These are phyloP conservation scores for Ascochyta clinopodiicola DNA, from an alignment of 2,329 filamentous ascomycete species.

Conservation along the genomic window DNA sequence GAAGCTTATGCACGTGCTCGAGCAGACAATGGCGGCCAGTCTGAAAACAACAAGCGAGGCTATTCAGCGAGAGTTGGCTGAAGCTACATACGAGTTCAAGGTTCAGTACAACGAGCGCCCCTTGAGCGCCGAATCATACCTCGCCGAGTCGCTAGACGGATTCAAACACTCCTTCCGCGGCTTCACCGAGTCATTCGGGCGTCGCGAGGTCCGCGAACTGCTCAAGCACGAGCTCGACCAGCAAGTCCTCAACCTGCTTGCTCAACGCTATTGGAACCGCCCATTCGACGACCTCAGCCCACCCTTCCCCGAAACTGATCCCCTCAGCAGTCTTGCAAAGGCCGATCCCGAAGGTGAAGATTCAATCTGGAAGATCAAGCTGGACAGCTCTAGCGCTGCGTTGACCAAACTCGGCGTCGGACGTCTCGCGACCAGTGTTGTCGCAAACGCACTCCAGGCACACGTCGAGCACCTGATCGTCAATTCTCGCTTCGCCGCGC, in stretches of 20 bases:
- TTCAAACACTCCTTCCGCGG: slow-evolving; percentile 99
- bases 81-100: slow-evolving; percentile 98
- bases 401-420: slow-evolving; percentile 95
- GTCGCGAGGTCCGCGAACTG: slow-evolving; percentile 85
- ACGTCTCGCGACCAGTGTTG: slow-evolving; percentile 87
- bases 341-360: slow-evolving; percentile 75
- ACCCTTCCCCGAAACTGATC: slow-evolving; percentile 71
- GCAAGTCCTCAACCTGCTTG: slow-evolving; percentile 89
- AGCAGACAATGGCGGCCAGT: slow-evolving; percentile 95
- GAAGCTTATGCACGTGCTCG: slow-evolving; percentile 95
- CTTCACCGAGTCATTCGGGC: slow-evolving; percentile 87
- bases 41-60: slow-evolving; percentile 88
- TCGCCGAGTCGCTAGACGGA: slow-evolving; percentile 90
- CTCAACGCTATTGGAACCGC: slow-evolving; percentile 96
- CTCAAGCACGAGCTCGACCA: slow-evolving; percentile 94
- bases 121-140: slow-evolving; percentile 92
- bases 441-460: slow-evolving; percentile 84
- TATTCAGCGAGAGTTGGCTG: slow-evolving; percentile 92
- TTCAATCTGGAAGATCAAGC: slow-evolving; percentile 89
- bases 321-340: slow-evolving; percentile 79
- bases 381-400: slow-evolving; percentile 88
- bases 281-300: slow-evolving; percentile 83
- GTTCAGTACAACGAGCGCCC: slow-evolving; percentile 98
- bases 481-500: slow-evolving; percentile 82
- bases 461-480: slow-evolving; percentile 81